Evolutionary conservation across 331 rosid genomes (phyloP).

Genomic region (Erythrophleum ivorense): DNA sequence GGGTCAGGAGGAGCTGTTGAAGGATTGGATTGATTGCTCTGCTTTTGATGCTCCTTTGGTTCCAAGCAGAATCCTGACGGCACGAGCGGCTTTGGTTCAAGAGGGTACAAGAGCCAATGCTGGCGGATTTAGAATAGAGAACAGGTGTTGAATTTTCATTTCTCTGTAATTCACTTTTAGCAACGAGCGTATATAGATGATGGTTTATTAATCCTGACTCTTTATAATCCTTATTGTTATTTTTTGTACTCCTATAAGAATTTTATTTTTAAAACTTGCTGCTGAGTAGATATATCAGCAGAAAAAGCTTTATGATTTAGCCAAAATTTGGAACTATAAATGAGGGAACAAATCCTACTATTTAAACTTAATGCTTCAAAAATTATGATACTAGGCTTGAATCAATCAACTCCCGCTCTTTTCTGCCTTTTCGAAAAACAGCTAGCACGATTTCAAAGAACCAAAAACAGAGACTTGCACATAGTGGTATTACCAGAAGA

Average conservation of each 20-base stretch:
- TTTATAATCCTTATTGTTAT: not conserved
- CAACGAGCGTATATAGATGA: not conserved
- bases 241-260: not conserved
- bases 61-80: conserved; percentile 60
- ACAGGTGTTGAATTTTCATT: conserved; percentile 65
- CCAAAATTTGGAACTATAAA: not conserved
- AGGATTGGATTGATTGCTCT: conserved; percentile 85
- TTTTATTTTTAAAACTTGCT: not conserved
- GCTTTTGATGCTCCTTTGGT: conserved; percentile 74
- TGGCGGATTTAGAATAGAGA: conserved; percentile 48
- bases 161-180: conserved; percentile 17
- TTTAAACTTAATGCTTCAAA: not conserved
- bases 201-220: not conserved
- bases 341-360: not conserved
- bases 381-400: not conserved
- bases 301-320: not conserved
- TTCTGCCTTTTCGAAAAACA: too few relatives aligned
- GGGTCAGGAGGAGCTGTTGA: conserved; percentile 89
- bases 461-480: not conserved
- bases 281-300: not conserved
- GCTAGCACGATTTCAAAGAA: too few relatives aligned
- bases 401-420: not conserved
- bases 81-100: conserved; percentile 66
- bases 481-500: not conserved
- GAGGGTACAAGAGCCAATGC: conserved; percentile 59